Evolutionary conservation across 495 filamentous ascomycete genomes (phyloP), one percentile per base, ranked within the genome.

Genomic region (Paragyromitra xinjiangensis): DNA sequence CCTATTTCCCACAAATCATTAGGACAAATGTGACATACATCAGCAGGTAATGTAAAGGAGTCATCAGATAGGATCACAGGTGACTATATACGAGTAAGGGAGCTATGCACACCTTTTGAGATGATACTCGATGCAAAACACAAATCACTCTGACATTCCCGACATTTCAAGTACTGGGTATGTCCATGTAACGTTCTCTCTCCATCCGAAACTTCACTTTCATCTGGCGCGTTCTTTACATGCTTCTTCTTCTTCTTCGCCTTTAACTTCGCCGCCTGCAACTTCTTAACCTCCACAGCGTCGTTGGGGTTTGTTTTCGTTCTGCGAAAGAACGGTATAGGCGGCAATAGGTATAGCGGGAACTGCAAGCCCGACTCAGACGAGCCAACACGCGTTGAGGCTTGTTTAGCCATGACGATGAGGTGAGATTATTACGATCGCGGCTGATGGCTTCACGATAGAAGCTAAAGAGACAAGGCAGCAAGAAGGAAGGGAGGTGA

Each of bases 1-100:
- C 93, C 93, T 86, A 95, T 97, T 55, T 76, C 19, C 45, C 39
- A 44, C 24, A 26, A 6, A 11, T 2, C 24, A 3, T 73, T 56
- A 75, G 73, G 6, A 39, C 9, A 5, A 19, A 44, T 19, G 24
- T 24, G 6, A 26, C 22, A 24, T 16, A 22, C 19, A 24, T 48
- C 40, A 26, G 6, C 2, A 24, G 45, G 26, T 6, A 11, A 45
- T 48, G 42, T 9, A 22, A 11, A 56, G 26, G 44, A 19, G n/a
- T 2, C 58, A 61, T 16, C 39, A 61, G 39, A 61, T 39, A 61
- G 34, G 34, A 58, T 2, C 7, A 58, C 55, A 58, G 3, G 14
- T 19, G 34, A n/a, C 11, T 14, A 34, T 6, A 22, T 2, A 16
- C 12, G n/a, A 37, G 12, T 34, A 29, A 45, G 19, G 50, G 48